A percentile compares a stretch with the other conserved stretches of the same genome.
phyloP scores from a whole-genome alignment of 306 rosid species.

The Mimosa bimucronata region DNA sequence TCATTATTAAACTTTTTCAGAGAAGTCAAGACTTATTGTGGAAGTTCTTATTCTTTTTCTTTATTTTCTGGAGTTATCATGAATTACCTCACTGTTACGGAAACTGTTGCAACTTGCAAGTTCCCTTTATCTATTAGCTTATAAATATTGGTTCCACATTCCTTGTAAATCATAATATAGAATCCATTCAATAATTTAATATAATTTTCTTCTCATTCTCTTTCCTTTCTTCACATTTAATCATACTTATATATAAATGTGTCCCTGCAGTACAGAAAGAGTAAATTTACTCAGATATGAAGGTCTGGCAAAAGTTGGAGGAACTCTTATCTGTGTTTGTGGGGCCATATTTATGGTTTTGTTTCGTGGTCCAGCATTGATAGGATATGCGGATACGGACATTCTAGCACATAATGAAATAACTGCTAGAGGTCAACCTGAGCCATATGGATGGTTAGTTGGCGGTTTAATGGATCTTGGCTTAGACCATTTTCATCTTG shows the following conservation, averaged over 20 bases:
- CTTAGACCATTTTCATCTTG: slow-evolving; percentile 83
- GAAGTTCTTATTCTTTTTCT: background rate
- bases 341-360: slow-evolving; percentile 89
- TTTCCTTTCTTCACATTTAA: background rate
- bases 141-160: background rate
- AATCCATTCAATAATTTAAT: background rate
- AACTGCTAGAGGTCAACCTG: slow-evolving; percentile 92
- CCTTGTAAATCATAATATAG: background rate
- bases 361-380: slow-evolving; percentile 81
- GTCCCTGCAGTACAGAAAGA: slow-evolving; percentile 93
- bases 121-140: background rate
- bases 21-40: slow-evolving; percentile 13
- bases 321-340: slow-evolving; percentile 72
- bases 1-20: slow-evolving; percentile 15
- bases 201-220: background rate
- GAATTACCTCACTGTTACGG: background rate
- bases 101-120: background rate
- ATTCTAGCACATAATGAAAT: slow-evolving; percentile 62
- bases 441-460: slow-evolving; percentile 88
- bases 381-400: slow-evolving; percentile 68
- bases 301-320: slow-evolving; percentile 91
- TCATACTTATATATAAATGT: slow-evolving; percentile 39
- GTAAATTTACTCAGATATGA: slow-evolving; percentile 79
- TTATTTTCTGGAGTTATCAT: background rate
- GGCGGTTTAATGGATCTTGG: slow-evolving; percentile 70